Percentiles rank a stretch among this genome's conserved stretches.
Evolutionary conservation across 371 early-diverging fungal species (phyloP).

Genomic region (Actinomucor elegans): DNA sequence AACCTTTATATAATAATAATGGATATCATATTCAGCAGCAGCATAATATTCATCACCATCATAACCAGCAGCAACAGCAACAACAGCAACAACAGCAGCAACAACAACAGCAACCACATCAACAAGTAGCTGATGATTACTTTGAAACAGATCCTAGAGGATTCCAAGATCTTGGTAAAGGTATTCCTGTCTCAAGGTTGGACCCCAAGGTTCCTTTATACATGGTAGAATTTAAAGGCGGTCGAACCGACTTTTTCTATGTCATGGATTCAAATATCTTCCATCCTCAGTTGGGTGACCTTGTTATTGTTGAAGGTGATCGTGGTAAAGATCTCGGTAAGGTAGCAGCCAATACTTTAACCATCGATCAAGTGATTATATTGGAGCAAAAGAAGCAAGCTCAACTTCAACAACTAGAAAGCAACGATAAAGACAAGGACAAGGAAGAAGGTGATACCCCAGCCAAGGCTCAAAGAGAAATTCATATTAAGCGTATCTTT

Average conservation of each 20-base stretch:
- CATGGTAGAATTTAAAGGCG: slow-evolving; percentile 91
- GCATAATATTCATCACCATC: neutral
- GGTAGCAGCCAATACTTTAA: slow-evolving; percentile 24
- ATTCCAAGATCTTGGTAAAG: slow-evolving; percentile 49
- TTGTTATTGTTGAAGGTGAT: slow-evolving; percentile 96
- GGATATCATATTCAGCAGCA: neutral
- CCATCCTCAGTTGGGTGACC: slow-evolving; percentile 66
- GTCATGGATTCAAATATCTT: slow-evolving; percentile 48
- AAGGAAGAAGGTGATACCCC: slow-evolving; percentile 73
- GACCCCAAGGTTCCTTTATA: slow-evolving; percentile 66
- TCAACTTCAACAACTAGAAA: slow-evolving; percentile 23
- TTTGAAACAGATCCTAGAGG: slow-evolving; percentile 24
- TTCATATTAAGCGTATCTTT: slow-evolving; percentile 87
- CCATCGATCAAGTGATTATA: slow-evolving; percentile 49
- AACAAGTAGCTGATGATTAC: slow-evolving; percentile 21
- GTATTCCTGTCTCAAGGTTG: slow-evolving; percentile 50
- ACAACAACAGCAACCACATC: slow-evolving; percentile 1
- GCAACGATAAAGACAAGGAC: slow-evolving; percentile 63
- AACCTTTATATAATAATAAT: slow-evolving; percentile 3
- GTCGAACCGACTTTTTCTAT: slow-evolving; percentile 87
- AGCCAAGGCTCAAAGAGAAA: slow-evolving; percentile 90
- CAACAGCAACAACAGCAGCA: slow-evolving; percentile 4
- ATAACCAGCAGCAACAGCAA: slow-evolving; percentile 1
- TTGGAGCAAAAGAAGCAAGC: slow-evolving; percentile 18
- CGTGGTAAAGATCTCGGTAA: slow-evolving; percentile 95